Conservation (phyloP, 2,329 filamentous ascomycete genomes). For the Aspergillus fumigatus region DNA sequence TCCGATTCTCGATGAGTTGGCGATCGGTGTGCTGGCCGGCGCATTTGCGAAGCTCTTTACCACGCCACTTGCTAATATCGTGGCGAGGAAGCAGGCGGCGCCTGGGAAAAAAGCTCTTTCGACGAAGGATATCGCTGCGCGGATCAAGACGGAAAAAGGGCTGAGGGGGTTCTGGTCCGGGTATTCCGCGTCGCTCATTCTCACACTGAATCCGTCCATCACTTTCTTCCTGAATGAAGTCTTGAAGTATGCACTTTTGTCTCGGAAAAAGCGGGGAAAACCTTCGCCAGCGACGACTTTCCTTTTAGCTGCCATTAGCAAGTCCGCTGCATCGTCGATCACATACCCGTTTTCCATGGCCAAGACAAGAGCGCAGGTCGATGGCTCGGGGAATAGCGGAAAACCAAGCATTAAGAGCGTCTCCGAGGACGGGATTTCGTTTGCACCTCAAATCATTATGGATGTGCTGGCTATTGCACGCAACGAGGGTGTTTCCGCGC, state of each 20-base stretch:
- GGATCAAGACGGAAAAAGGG: slow-evolving; percentile 66
- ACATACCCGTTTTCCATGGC: slow-evolving; percentile 85
- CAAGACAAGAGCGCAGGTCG: slow-evolving; percentile 71
- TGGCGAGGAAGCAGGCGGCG: slow-evolving; percentile 74
- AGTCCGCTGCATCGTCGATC: slow-evolving; percentile 67
- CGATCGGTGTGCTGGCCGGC: slow-evolving; percentile 65
- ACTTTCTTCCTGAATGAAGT: slow-evolving; percentile 79
- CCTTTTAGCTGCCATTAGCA: slow-evolving; percentile 69
- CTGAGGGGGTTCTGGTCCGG: slow-evolving; percentile 78
- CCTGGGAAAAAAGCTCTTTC: slow-evolving; percentile 30
- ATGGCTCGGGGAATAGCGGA: slow-evolving; percentile 11
- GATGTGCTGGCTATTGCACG: slow-evolving; percentile 55
- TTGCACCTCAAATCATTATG: slow-evolving; percentile 55
- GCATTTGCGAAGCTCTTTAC: slow-evolving; percentile 71
- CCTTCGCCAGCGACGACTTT: slow-evolving; percentile 56
- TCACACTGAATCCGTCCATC: slow-evolving; percentile 80
- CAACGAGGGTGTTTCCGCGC: slow-evolving; percentile 61
- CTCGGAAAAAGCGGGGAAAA: slow-evolving; percentile 48
- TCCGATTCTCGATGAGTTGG: slow-evolving; percentile 66
- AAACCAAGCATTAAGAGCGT: slow-evolving; percentile 15
- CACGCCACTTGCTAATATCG: slow-evolving; percentile 75
- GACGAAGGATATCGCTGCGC: slow-evolving; percentile 55
- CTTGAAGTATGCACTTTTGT: slow-evolving; percentile 58
- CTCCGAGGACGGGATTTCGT: slow-evolving; percentile 9
- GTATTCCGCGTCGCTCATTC: slow-evolving; percentile 72